Evolutionary conservation across 225 moss, liverwort and hornwort species (phyloP).

Genomic region (Marchantia paleacea): DNA sequence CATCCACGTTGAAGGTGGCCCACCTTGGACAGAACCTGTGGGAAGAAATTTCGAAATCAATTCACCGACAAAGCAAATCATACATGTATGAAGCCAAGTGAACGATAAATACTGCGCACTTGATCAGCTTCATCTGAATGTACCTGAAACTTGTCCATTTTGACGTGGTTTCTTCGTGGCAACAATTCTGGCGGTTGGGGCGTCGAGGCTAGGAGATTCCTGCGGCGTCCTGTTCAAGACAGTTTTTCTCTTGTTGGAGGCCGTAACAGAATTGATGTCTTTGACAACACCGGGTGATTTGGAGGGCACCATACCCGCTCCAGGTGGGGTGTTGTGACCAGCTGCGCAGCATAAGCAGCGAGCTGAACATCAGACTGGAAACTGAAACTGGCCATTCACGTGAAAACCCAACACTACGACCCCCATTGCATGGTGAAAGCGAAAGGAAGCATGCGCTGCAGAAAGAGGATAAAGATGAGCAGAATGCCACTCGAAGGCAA

Average conservation of each 20-base stretch:
- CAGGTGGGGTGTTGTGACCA: conserved; percentile 22
- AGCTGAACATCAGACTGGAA: background rate
- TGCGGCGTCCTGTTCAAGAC: conserved; percentile 7
- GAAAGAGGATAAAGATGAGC: background rate
- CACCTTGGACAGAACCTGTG: conserved; percentile 7
- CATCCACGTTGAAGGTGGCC: conserved; percentile 12
- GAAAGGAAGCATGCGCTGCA: no score
- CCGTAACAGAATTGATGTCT: background rate
- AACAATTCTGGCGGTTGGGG: background rate
- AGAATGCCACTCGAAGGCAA: background rate
- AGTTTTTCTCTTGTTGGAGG: conserved; percentile 26
- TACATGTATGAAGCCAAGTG: background rate
- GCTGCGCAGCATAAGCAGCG: conserved; percentile 12
- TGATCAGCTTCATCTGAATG: background rate
- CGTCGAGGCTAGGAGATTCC: background rate
- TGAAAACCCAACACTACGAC: background rate
- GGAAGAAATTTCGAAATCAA: background rate
- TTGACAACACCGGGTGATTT: conserved; percentile 13
- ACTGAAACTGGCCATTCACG: background rate
- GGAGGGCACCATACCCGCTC: background rate
- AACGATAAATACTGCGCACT: background rate
- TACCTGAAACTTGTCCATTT: conserved; percentile 16
- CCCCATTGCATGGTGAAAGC: no score
- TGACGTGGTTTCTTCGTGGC: conserved; percentile 32
- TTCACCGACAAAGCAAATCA: background rate